Conservation (phyloP, 2,329 filamentous ascomycete genomes). For the Elsinoe necatrix region DNA sequence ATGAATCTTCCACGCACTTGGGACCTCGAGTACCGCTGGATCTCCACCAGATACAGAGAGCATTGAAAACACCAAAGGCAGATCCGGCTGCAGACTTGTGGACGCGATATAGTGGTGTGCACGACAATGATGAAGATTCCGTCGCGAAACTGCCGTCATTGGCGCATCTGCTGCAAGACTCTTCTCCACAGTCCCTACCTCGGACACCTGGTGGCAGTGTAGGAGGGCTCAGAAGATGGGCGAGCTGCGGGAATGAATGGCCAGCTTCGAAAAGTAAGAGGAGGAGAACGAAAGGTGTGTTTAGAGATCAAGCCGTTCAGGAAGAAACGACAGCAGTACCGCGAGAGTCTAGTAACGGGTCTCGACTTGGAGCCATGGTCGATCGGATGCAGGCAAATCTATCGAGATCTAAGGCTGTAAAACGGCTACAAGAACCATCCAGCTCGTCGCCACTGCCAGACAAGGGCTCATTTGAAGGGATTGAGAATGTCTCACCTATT, state of each 20-base stretch:
- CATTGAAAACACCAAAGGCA: slow-evolving; percentile 36
- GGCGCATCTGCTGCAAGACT: slow-evolving; percentile 38
- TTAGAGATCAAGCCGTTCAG: slow-evolving; percentile 24
- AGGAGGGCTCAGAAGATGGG: slow-evolving; percentile 41
- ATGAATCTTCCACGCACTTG: slow-evolving; percentile 28
- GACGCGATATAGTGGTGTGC: slow-evolving; percentile 35
- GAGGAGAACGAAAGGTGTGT: slow-evolving; percentile 30
- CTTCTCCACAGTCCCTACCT: slow-evolving; percentile 37
- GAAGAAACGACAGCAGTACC: slow-evolving; percentile 18
- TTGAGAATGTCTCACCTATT: background rate
- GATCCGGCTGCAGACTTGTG: slow-evolving; percentile 42
- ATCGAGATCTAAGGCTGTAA: slow-evolving; percentile 21
- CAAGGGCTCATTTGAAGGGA: slow-evolving; percentile 19
- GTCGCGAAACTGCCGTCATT: slow-evolving; percentile 33
- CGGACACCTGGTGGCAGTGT: slow-evolving; percentile 39
- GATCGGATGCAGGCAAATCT: slow-evolving; percentile 41
- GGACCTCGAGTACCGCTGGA: slow-evolving; percentile 23
- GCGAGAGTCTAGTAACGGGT: slow-evolving; percentile 23
- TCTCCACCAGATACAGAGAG: slow-evolving; percentile 22
- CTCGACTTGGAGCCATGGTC: slow-evolving; percentile 29
- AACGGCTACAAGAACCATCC: slow-evolving; percentile 30
- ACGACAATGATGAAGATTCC: slow-evolving; percentile 31
- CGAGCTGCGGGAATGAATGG: slow-evolving; percentile 44
- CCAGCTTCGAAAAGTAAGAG: slow-evolving; percentile 37
- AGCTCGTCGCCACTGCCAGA: slow-evolving; percentile 42